Evolutionary conservation across 1,139 yeast genomes (phyloP).

Genomic region (Nakaseomyces glabratus): DNA sequence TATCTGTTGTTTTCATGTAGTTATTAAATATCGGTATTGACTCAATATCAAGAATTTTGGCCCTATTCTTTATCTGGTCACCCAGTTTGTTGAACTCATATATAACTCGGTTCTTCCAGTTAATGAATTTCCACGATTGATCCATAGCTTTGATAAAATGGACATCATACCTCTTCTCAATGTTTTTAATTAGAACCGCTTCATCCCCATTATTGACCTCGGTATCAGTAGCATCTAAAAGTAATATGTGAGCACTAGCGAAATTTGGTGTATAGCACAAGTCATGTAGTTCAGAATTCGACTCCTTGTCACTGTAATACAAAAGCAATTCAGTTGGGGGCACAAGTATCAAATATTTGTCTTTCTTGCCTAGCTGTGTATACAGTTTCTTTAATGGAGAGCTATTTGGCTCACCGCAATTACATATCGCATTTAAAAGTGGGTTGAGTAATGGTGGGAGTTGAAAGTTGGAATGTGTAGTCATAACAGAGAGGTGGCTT

Average conservation of each 20-base stretch:
- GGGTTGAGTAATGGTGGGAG: conserved; percentile 49
- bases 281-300: conserved; percentile 42
- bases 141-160: conserved; percentile 32
- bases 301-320: conserved; percentile 43
- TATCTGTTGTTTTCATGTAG: conserved; percentile 23
- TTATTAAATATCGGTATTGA: conserved; percentile 39
- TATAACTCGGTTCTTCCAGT: conserved; percentile 41
- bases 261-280: conserved; percentile 61
- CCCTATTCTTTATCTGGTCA: conserved; percentile 41
- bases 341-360: conserved; percentile 47
- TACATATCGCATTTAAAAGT: conserved; percentile 56
- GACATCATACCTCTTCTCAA: conserved; percentile 1
- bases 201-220: conserved; percentile 25
- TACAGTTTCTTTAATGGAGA: conserved; percentile 44
- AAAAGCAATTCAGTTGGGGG: conserved; percentile 50
- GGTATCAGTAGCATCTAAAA: conserved; percentile 24
- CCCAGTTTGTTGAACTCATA: conserved; percentile 44
- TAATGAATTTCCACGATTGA: conserved; percentile 49
- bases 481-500: too few species aligned
- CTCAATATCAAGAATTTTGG: conserved; percentile 39
- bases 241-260: conserved; percentile 58
- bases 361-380: conserved; percentile 35
- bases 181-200: conserved; percentile 33
- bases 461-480: conserved; percentile 32
- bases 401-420: conserved; percentile 48